Base-by-base conservation (phyloP, 495 filamentous ascomycete genomes). In the Hypoxylon perforatum region DNA sequence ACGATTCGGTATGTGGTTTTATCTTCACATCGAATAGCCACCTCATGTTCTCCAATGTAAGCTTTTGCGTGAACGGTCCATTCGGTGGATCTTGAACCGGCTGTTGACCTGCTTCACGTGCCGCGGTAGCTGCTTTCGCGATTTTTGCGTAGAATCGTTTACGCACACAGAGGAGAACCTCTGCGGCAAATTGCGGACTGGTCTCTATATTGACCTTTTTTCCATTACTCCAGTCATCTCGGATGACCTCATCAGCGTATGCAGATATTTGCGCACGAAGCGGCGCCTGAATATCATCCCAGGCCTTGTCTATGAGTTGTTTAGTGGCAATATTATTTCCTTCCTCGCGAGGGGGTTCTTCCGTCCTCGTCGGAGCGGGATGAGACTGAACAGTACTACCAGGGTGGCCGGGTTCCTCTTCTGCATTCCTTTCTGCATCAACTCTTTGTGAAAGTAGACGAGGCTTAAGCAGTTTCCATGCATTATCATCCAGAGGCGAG, bases 41-140 rank as follows among this genome's bases (percentile, higher is more conserved):
- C 74, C 91, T 93, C 91, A 94, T 92, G 71, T 92, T 92, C 69
- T 93, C 91, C 59, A 94, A 79, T 1, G 88, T 89, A 45, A 93
- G 73, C 65, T 82, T 87, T 63, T 81, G 79, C 2, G 79, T 85
- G 23, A 79, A 85, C 0, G 86, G 81, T 2, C 82, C 84, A 62
- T 86, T 78, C 7, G 81, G 79, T 22, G 82, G 78, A 63, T 85
- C 86, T 18, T 54, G 28, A 28, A 74, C 61, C 5, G 78, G 72
- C 28, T 74, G 60, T 55, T 74, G 70, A 21, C 81, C 80, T n/a
- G 80, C 74, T 38, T 78, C 78, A n/a, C 67, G 72, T 45, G 80
- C 73, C 21, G 76, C 75, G 17, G 70, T 75, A 67, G 82, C 79
- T 53, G 84, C 81, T 36, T 84, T 78, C 15, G 82, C 77, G 21